Evolutionary conservation across 179 eudicot genomes (phyloP).

Genomic region (Spergularia azorica): DNA sequence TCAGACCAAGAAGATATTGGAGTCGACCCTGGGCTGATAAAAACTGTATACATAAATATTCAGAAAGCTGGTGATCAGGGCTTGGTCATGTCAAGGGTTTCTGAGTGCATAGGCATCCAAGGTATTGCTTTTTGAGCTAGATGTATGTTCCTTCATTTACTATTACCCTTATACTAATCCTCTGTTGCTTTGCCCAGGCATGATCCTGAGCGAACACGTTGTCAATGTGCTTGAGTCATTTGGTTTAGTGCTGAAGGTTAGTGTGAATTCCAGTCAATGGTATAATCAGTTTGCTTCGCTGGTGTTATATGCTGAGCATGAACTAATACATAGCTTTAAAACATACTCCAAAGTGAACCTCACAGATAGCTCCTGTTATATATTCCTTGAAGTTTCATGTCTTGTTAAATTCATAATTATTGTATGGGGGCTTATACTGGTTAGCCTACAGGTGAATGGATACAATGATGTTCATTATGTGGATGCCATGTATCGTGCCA

Average conservation of each 20-base stretch:
- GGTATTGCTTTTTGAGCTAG: slow-evolving; percentile 41
- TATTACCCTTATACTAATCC: slow-evolving; percentile 5
- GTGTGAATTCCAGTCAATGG: slow-evolving; percentile 29
- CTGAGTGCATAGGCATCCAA: slow-evolving; percentile 46
- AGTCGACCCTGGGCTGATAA: slow-evolving; percentile 55
- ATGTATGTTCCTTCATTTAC: slow-evolving; percentile 5
- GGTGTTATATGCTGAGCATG: not conserved
- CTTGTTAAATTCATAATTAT: not conserved
- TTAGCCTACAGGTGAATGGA: slow-evolving; percentile 71
- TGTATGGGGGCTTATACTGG: not conserved
- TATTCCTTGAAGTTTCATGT: too few relatives aligned
- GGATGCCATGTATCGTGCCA: slow-evolving; percentile 72
- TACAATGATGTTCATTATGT: slow-evolving; percentile 70
- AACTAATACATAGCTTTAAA: not conserved
- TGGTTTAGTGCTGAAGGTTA: slow-evolving; percentile 82
- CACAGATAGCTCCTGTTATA: too few relatives aligned
- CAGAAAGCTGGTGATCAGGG: slow-evolving; percentile 96
- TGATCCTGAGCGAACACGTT: slow-evolving; percentile 46
- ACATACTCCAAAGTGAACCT: not conserved
- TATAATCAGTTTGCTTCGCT: not conserved
- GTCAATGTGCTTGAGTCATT: slow-evolving; percentile 74
- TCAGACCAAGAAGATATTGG: slow-evolving; percentile 29
- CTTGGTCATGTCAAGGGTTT: slow-evolving; percentile 66
- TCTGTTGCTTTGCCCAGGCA: slow-evolving; percentile 45
- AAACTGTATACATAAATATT: slow-evolving; percentile 51